Evolutionary conservation across 495 filamentous ascomycete genomes (phyloP).

Genomic region (Penicillium canariense): DNA sequence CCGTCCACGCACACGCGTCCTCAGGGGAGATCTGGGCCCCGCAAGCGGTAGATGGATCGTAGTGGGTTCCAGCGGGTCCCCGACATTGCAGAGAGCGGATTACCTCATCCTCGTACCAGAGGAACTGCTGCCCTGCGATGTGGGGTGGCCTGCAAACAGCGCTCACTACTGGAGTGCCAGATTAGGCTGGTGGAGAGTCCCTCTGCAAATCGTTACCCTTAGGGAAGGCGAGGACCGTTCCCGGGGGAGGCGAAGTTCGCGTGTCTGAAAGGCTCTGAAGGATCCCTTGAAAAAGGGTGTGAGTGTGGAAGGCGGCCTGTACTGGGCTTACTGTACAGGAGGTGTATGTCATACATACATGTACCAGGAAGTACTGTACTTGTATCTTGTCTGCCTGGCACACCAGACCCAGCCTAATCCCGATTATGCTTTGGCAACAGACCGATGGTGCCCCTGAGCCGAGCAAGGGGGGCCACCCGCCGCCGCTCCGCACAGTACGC

Average conservation of each 20-base stretch:
- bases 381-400: conserved; percentile 10
- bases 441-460: conserved; percentile 1
- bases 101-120: conserved; percentile 14
- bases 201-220: conserved; percentile 7
- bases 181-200: not conserved
- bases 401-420: not conserved
- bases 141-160: conserved; percentile 12
- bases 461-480: conserved; percentile 3
- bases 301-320: not conserved
- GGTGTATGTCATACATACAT: not conserved
- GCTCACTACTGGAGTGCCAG: not conserved
- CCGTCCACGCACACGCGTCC: conserved; percentile 32
- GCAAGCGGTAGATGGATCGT: conserved; percentile 32
- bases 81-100: conserved; percentile 8
- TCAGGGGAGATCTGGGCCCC: conserved; percentile 28
- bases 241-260: not conserved
- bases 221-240: not conserved
- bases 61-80: conserved; percentile 22
- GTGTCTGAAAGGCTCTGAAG: not conserved
- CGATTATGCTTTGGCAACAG: not conserved
- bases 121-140: conserved; percentile 22
- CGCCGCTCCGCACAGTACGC: too few species aligned
- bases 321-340: not conserved
- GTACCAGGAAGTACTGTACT: too few species aligned
- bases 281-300: not conserved